Percentiles rank a stretch among this genome's conserved stretches.
Conservation (phyloP, 2,329 filamentous ascomycete species). For the Leptosphaerulina australis region DNA sequence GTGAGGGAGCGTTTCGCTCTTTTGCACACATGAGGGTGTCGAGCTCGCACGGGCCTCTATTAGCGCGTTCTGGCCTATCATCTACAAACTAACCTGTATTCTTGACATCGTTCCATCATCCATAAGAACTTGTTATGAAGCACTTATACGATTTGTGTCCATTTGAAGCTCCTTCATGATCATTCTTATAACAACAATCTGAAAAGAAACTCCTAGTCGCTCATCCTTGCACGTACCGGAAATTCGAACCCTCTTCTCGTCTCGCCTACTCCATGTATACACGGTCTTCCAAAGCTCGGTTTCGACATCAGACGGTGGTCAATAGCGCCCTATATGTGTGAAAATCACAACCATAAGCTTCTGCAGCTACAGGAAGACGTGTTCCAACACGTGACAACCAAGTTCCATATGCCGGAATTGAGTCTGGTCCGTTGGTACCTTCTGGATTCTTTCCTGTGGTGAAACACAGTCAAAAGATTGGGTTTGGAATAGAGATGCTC, state of each 20-base stretch:
- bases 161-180: constrained; percentile 2
- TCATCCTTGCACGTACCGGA: too few species aligned
- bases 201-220: not conserved
- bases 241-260: constrained; percentile 1
- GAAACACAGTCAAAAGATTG: too few species aligned
- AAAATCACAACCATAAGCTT: too few species aligned
- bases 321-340: not conserved
- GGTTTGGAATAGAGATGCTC: too few species aligned
- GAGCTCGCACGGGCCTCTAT: constrained; percentile 16
- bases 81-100: constrained; percentile 25
- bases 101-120: constrained; percentile 4
- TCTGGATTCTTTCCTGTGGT: not conserved
- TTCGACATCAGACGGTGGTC: not conserved
- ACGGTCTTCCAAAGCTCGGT: not conserved
- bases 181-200: not conserved
- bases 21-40: constrained; percentile 35
- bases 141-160: not conserved
- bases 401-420: not conserved
- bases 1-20: constrained; percentile 23
- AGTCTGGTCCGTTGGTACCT: not conserved
- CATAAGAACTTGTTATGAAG: too few species aligned
- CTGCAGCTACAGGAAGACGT: too few species aligned
- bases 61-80: constrained; percentile 31
- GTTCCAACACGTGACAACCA: too few species aligned
- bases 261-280: not conserved